phyloP scores from a whole-genome alignment of 2,329 filamentous ascomycete genomes.

The Alternaria tenuissima region DNA sequence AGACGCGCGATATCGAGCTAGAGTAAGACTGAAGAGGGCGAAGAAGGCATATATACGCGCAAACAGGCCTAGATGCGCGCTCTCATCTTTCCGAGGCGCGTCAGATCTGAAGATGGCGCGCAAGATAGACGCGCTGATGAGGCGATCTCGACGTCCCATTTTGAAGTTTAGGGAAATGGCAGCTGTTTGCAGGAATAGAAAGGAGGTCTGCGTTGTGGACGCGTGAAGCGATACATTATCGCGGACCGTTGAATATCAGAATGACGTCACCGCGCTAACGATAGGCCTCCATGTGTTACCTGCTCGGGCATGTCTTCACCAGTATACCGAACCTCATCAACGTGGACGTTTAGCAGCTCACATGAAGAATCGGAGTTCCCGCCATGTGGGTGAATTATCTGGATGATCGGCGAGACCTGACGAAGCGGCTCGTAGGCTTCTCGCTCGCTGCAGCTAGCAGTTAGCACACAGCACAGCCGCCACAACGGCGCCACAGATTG shows the following conservation, averaged over 20 bases:
- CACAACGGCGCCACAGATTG: background rate
- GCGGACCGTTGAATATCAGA: background rate
- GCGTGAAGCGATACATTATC: slow-evolving; percentile 3
- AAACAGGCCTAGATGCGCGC: slow-evolving; percentile 45
- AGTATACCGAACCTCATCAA: background rate
- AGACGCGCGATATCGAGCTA: slow-evolving; percentile 57
- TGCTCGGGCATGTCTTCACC: slow-evolving; percentile 1
- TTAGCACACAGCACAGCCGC: slow-evolving; percentile 5
- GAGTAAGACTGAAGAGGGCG: slow-evolving; percentile 59
- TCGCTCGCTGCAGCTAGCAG: slow-evolving; percentile 12
- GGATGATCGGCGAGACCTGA: background rate
- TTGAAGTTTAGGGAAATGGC: slow-evolving; percentile 11
- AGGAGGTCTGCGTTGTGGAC: slow-evolving; percentile 3
- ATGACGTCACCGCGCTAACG: slow-evolving; percentile 22
- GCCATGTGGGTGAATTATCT: background rate
- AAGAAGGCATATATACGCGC: slow-evolving; percentile 63
- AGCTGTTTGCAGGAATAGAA: slow-evolving; percentile 4
- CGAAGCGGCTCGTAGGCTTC: slow-evolving; percentile 3
- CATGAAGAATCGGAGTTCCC: background rate
- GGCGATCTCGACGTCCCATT: slow-evolving; percentile 48
- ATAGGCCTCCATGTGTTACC: background rate
- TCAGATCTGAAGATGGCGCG: slow-evolving; percentile 45
- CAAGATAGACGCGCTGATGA: slow-evolving; percentile 50
- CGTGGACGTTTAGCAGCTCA: background rate
- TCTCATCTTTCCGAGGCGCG: slow-evolving; percentile 24